phyloP scores from a whole-genome alignment of 2,329 filamentous ascomycete species.

The Karstenula rhodostoma region DNA sequence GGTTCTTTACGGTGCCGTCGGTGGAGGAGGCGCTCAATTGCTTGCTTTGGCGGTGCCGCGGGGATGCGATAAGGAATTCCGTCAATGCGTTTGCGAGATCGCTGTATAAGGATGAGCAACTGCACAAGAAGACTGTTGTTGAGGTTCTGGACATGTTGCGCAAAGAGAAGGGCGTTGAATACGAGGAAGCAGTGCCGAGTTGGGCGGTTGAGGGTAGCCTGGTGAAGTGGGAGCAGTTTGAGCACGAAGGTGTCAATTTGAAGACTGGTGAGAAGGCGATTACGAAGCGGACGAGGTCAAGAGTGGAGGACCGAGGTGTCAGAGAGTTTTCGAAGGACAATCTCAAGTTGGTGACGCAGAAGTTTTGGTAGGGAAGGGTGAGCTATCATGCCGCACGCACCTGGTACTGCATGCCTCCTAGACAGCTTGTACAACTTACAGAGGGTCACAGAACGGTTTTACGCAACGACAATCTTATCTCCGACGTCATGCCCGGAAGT shows the following conservation, averaged over 20 bases:
- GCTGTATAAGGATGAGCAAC: slow-evolving; percentile 32
- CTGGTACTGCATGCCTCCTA: too few species aligned
- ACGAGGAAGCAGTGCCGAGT: slow-evolving; percentile 37
- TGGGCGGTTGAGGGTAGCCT: slow-evolving; percentile 45
- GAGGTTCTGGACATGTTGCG: slow-evolving; percentile 37
- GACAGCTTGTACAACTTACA: background rate
- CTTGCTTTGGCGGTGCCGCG: slow-evolving; percentile 42
- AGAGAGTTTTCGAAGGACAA: slow-evolving; percentile 32
- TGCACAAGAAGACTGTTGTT: slow-evolving; percentile 34
- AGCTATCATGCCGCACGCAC: background rate
- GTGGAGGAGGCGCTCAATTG: slow-evolving; percentile 40
- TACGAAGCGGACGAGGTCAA: slow-evolving; percentile 33
- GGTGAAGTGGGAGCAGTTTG: slow-evolving; percentile 40
- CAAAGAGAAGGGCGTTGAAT: slow-evolving; percentile 31
- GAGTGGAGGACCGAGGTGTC: slow-evolving; percentile 38
- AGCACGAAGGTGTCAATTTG: slow-evolving; percentile 39
- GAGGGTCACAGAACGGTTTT: background rate
- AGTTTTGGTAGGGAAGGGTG: slow-evolving; percentile 29
- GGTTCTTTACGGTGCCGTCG: slow-evolving; percentile 36
- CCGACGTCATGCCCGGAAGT: background rate
- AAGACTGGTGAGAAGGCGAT: slow-evolving; percentile 35
- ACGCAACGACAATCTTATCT: background rate
- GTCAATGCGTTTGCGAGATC: slow-evolving; percentile 39
- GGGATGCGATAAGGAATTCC: slow-evolving; percentile 41
- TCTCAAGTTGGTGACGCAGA: slow-evolving; percentile 34